Conservation (phyloP, 768 basidiomycete species). For the Serendipita sp. region DNA sequence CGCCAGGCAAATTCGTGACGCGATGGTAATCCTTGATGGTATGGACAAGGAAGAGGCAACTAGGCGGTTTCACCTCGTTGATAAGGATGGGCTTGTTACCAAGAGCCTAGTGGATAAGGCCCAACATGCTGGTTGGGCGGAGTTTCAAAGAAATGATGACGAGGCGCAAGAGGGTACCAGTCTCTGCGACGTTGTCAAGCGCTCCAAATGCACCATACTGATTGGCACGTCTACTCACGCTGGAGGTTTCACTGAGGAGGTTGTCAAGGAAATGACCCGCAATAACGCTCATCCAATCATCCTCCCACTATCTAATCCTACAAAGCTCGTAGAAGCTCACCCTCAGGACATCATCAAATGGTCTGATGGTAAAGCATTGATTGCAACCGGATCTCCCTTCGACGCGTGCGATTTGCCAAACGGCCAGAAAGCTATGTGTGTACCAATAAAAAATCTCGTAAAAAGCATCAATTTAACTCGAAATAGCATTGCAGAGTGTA, state of each 20-base stretch:
- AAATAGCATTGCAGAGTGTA: constrained; percentile 52
- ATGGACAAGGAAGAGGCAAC: constrained; percentile 42
- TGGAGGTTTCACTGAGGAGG: constrained; percentile 62
- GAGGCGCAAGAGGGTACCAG: constrained; percentile 30
- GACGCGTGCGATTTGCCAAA: constrained; percentile 48
- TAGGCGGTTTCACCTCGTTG: constrained; percentile 53
- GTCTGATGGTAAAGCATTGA: constrained; percentile 61
- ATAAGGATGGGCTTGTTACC: constrained; percentile 47
- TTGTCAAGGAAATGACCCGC: constrained; percentile 51
- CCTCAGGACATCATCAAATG: constrained; percentile 58
- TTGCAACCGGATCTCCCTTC: constrained; percentile 79
- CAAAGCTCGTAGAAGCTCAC: constrained; percentile 53
- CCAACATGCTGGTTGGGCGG: constrained; percentile 30
- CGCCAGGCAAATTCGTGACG: constrained; percentile 56
- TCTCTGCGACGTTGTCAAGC: constrained; percentile 53
- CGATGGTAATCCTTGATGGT: constrained; percentile 28
- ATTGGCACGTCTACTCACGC: constrained; percentile 71
- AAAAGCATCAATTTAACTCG: constrained; percentile 3
- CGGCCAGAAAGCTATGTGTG: constrained; percentile 50
- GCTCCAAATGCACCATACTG: constrained; percentile 61
- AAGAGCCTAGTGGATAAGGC: constrained; percentile 25
- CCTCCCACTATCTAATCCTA: constrained; percentile 73
- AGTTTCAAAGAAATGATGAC: constrained; percentile 40
- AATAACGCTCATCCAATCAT: constrained; percentile 63
- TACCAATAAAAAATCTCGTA: constrained; percentile 6